Base-by-base conservation (phyloP, 2,329 filamentous ascomycete genomes). In the Aspergillus brunneoviolaceus region DNA sequence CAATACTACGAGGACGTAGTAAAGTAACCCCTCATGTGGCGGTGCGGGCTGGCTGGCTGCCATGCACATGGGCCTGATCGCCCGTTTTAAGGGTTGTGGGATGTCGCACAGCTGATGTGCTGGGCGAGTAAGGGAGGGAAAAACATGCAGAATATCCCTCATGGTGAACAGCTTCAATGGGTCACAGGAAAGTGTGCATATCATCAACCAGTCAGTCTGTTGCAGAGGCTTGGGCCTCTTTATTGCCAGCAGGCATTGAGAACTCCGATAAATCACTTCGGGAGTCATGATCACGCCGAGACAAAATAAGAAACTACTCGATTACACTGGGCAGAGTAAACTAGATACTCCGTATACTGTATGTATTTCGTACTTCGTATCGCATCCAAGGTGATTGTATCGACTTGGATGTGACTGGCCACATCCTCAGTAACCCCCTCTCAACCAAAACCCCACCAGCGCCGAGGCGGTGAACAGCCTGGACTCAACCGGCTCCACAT, bases 391-490 rank as follows among this genome's bases (percentile, higher is more conserved):
- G 33, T 48, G 51, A 59, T 60, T 62, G 59, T 55, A 62, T 60
- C 56, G 55, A 52, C 33, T 35, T 51, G 58, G 52, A 45, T 59
- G 51, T 62, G 45, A 63, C 57, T 61, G 57, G 55, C 51, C 45
- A 42, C 49, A 59, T 39, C 45, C 27, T 29, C 27, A 2, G 27
- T 29, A 10, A 48, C 39, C 45, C 48, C 45, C 45, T 23, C 47
- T 59, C 57, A 54, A 31, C 51, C 12, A 42, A 2, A 10, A 35
- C n/a, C 27, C 55, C 45, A 53, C 47, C 49, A 57, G 54, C 45
- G n/a, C 50, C 49, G 48, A 31, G 57, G 60, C 59, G 51, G 57
- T 60, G 59, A 45, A 55, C 47, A 55, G 54, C 50, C 39, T 58
- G 54, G 39, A 55, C 49, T 50, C 29, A 19, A 27, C 11, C 19